Percentiles rank a stretch among this genome's conserved stretches.
These are phyloP conservation scores for Cercophora scortea DNA, from an alignment of 495 filamentous ascomycete species.

Conservation along the genomic window DNA sequence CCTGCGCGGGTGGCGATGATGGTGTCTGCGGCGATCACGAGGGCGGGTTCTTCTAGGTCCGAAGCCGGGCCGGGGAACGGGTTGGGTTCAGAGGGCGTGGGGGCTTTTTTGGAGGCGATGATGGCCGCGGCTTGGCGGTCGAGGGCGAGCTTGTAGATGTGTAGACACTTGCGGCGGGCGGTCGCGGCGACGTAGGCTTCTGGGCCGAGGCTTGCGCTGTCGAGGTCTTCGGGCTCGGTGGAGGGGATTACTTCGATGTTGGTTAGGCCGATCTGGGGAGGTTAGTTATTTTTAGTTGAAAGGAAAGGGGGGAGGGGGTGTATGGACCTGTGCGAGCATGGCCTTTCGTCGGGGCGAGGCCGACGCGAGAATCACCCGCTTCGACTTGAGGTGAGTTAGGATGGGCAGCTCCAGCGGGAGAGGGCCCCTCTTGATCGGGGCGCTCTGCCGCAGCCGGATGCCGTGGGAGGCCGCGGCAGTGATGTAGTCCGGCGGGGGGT, in stretches of 20 bases:
- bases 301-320: no score
- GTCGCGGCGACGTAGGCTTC: constrained; percentile 89
- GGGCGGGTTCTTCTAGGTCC: constrained; percentile 56
- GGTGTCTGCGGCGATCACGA: constrained; percentile 90
- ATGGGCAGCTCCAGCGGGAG: constrained; percentile 70
- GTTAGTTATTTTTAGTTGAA: no score
- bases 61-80: not conserved
- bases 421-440: constrained; percentile 26
- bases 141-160: constrained; percentile 66
- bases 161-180: constrained; percentile 68
- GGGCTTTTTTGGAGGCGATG: not conserved
- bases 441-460: constrained; percentile 22
- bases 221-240: constrained; percentile 68
- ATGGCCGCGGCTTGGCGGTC: constrained; percentile 37
- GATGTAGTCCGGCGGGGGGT: constrained; percentile 37
- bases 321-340: constrained; percentile 52
- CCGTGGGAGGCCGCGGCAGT: constrained; percentile 32
- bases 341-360: constrained; percentile 75
- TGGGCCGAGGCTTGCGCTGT: constrained; percentile 64
- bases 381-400: constrained; percentile 59
- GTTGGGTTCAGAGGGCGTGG: not conserved
- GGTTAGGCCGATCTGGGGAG: constrained; percentile 50
- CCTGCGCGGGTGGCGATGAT: constrained; percentile 73
- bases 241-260: constrained; percentile 79
- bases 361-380: constrained; percentile 81